Base-by-base conservation (phyloP, 1,284 basidiomycete genomes). In the Rhodotorula sp. region DNA sequence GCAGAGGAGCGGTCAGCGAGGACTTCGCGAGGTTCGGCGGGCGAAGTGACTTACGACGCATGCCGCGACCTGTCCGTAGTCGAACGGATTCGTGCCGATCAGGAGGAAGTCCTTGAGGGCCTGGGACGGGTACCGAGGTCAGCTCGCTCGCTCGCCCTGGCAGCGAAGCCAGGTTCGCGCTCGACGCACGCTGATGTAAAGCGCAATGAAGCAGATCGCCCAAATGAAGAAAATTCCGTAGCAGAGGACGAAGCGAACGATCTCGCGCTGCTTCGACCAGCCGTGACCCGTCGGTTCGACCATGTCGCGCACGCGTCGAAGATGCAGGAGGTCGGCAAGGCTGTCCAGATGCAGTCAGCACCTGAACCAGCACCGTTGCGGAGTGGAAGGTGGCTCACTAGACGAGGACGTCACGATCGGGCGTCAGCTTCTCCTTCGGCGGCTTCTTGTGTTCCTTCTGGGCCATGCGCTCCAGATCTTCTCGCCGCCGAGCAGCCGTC, bases 21-120 rank as follows among this genome's bases (percentile, higher is more conserved):
- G 22, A 15, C 47, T 15, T 48, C 20, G 47, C 24, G 11, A 6
- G 60, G 8, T n/a, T n/a, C n/a, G n/a, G 6, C 24, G 4, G 15
- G 15, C 34, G 44, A 48, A 5, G 11, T 4, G n/a, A 36, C 48
- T 36, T 22, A 64, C 53, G 19, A 58, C 32, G 51, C 46, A 52
- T 5, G 59, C 63, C 13, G 55, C 60, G 32, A 66, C 59, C 24
- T 69, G 64, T 9, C 68, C 68, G 46, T 34, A 69, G 27, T 69
- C 68, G 55, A 62, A 66, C 5, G 63, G 63, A 27, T 69, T 69
- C 55, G 53, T 54, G 52, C 66, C 66, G 52, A 68, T 48, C 55
- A 66, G 27, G 19, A 66, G 46, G 56, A 66, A 64, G 46, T 52
- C 47, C 24, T 56, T 20, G 9, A 64, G 39, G 22, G 51, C 59